Conservation (phyloP, 148 eudicot genomes). For the Limonium bicolor region DNA sequence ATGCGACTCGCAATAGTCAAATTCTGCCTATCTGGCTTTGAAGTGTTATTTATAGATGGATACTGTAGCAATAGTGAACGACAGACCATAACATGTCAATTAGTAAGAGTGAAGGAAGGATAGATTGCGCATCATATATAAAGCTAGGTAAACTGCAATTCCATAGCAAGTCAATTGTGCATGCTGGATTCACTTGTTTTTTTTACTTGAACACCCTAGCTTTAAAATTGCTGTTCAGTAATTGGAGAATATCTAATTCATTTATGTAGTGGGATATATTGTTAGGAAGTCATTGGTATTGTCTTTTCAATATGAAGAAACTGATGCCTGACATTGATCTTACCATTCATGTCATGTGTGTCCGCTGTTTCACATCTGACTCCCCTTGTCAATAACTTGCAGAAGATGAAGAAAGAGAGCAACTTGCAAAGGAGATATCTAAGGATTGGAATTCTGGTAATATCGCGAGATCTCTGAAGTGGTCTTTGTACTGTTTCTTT, state of each 20-base stretch:
- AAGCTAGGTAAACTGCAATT: too few species aligned
- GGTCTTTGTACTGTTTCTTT: neutral
- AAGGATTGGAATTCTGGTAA: slow-evolving; percentile 97
- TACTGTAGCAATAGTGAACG: neutral
- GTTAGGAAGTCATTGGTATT: neutral
- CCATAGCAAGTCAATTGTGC: too few species aligned
- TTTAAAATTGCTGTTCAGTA: neutral
- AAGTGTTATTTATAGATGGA: too few species aligned
- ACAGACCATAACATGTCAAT: neutral
- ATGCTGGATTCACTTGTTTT: too few species aligned
- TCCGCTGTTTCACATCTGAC: neutral
- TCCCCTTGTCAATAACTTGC: slow-evolving; percentile 10
- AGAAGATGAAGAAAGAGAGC: slow-evolving; percentile 90
- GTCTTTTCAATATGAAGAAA: neutral
- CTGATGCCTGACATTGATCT: neutral
- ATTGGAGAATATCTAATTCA: too few species aligned
- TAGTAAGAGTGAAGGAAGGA: too few species aligned
- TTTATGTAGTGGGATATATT: too few species aligned
- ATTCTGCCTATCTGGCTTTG: too few species aligned
- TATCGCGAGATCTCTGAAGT: neutral
- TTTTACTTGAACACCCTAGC: neutral
- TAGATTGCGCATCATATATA: too few species aligned
- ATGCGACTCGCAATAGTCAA: neutral
- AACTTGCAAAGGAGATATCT: slow-evolving; percentile 77
- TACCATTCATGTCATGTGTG: neutral